Conservation (phyloP, 1,284 basidiomycete genomes). For the Cerioporus squamosus region DNA sequence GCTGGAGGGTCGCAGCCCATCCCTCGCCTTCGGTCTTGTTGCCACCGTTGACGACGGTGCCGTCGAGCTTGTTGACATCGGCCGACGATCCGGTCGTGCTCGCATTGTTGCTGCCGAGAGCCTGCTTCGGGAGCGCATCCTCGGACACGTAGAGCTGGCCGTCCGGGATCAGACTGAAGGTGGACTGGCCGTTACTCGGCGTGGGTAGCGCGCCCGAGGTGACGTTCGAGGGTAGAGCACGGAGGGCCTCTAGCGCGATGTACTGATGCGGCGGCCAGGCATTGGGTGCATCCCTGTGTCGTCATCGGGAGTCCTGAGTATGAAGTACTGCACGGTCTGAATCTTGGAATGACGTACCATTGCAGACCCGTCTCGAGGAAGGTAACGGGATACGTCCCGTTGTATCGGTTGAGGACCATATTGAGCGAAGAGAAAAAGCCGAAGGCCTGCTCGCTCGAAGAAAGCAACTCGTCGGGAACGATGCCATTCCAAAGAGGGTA, state of each 20-base stretch:
- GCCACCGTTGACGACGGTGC: conserved; percentile 78
- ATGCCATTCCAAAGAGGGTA: conserved; percentile 91
- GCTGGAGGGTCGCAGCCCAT: conserved; percentile 67
- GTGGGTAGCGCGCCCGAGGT: conserved; percentile 55
- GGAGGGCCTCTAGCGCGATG: conserved; percentile 80
- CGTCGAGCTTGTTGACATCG: conserved; percentile 62
- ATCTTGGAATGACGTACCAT: conserved; percentile 54
- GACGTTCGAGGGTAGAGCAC: conserved; percentile 71
- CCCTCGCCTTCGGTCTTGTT: conserved; percentile 65
- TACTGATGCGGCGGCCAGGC: conserved; percentile 89
- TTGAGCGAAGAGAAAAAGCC: conserved; percentile 76
- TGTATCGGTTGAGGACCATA: conserved; percentile 81
- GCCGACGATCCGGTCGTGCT: conserved; percentile 54
- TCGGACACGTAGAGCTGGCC: conserved; percentile 79
- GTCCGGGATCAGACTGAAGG: conserved; percentile 70
- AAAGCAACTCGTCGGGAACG: conserved; percentile 71
- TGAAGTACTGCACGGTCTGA: conserved; percentile 16
- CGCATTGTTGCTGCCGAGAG: conserved; percentile 55
- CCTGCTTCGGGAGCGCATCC: conserved; percentile 70
- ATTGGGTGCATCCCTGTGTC: conserved; percentile 71
- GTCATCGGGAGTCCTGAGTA: background rate
- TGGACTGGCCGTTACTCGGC: conserved; percentile 52
- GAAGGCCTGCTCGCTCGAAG: conserved; percentile 66
- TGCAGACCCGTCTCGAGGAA: conserved; percentile 81
- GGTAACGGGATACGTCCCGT: conserved; percentile 79